Evolutionary conservation across 1,284 basidiomycete species (phyloP).

Genomic region (Ustilago trichophora): DNA sequence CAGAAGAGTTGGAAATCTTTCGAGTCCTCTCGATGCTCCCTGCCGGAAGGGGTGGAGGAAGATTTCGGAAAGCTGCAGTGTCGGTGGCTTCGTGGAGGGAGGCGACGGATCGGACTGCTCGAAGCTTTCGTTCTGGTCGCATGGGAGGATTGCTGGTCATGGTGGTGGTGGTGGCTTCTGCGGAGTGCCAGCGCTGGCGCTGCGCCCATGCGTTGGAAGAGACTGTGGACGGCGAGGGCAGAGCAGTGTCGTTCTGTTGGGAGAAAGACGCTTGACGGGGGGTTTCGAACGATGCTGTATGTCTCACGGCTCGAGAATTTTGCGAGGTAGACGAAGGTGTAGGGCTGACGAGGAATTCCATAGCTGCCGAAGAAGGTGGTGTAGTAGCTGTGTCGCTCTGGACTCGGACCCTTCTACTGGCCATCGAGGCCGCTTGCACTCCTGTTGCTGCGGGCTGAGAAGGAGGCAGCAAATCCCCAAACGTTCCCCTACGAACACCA

Average conservation of each 20-base stretch:
- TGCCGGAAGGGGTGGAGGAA: background rate
- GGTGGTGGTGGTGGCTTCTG: background rate
- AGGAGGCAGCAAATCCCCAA: slow-evolving; percentile 7
- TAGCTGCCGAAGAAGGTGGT: slow-evolving; percentile 15
- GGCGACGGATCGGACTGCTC: slow-evolving; percentile 4
- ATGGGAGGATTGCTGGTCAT: background rate
- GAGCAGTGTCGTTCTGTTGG: background rate
- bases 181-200: slow-evolving; percentile 21
- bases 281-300: slow-evolving; percentile 12
- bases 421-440: background rate
- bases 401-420: background rate
- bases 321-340: background rate
- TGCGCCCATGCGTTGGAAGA: background rate
- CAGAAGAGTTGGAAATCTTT: slow-evolving; percentile 2
- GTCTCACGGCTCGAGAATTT: background rate
- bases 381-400: slow-evolving; percentile 5
- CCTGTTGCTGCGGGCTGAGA: background rate
- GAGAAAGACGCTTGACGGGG: background rate
- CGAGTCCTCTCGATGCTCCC: background rate
- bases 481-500: slow-evolving; percentile 7
- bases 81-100: slow-evolving; percentile 10
- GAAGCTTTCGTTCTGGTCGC: background rate
- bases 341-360: slow-evolving; percentile 18
- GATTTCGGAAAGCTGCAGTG: background rate
- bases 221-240: no score